Conservation (phyloP, 2,329 filamentous ascomycete genomes). For the Chrysoporthe puriensis region DNA sequence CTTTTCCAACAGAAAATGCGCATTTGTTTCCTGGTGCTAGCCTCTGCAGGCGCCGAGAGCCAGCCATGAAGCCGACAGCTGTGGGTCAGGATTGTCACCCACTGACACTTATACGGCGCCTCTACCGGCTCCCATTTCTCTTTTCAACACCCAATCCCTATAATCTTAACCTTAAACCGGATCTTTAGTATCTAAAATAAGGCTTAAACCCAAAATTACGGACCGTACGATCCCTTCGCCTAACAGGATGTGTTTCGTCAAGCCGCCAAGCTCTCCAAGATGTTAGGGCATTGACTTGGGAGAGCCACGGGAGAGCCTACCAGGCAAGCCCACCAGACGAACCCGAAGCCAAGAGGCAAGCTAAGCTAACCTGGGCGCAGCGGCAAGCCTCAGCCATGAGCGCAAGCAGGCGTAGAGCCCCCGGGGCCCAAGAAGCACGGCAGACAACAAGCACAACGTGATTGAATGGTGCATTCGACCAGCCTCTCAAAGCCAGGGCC, state of each 20-base stretch:
- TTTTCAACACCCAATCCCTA: not conserved
- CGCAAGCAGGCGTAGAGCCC: not conserved
- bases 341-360: too few species aligned
- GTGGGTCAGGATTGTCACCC: not conserved
- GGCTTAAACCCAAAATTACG: not conserved
- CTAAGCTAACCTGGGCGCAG: not conserved
- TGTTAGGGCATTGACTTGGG: conserved; percentile 1
- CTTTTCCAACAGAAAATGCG: not conserved
- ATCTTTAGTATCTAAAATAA: not conserved
- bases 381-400: not conserved
- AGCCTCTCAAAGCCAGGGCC: not conserved
- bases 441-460: not conserved
- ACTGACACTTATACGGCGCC: not conserved
- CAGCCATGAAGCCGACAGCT: not conserved
- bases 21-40: not conserved
- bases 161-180: not conserved
- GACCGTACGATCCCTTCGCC: not conserved
- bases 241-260: not conserved
- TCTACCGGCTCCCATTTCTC: not conserved
- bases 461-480: not conserved
- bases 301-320: not conserved
- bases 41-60: not conserved
- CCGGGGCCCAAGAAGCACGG: not conserved
- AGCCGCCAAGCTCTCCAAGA: not conserved
- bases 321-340: not conserved